Evolutionary conservation across 495 filamentous ascomycete species (phyloP), one percentile per base, ranked within the genome.

Genomic region (Aspergillus homomorphus): DNA sequence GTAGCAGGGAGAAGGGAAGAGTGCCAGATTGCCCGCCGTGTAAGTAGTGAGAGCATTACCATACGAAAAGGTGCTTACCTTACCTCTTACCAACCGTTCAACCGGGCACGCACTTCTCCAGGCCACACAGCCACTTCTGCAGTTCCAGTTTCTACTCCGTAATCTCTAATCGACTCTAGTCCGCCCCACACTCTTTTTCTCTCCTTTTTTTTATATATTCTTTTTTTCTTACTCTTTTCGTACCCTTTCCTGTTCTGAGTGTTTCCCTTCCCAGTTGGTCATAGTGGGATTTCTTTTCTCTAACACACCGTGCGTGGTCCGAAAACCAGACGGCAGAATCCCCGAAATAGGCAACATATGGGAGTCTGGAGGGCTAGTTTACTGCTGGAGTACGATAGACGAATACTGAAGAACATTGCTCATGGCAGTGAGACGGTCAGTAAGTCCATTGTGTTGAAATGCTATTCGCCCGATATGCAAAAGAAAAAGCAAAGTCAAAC

Each of bases 61-160:
- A 51, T n/a, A 46, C 45, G 45, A 23, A 45, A 45, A n/a, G n/a
- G n/a, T 16, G n/a, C 43, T 20, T 9, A 45, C 8, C 46, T 28
- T 50, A 50, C 46, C 6, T 3, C 33, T 45, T 59, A 54, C 51
- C 46, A 23, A 18, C 51, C 14, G 48, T 54, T n/a, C 52, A 26
- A 38, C 60, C 56, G 57, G 54, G 53, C 60, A 67, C 64, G 64
- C 61, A 67, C 64, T 62, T 61, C 59, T 65, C 59, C 64, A 61
- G 58, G 54, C 60, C 58, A 57, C 56, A 57, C 59, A 60, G 59
- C 64, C 59, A 62, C 58, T 64, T 62, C 61, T 64, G 58, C 64
- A 66, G 64, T 61, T 51, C 56, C 44, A 54, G 49, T 62, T 62
- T 60, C 63, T 59, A 51, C 63, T 57, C 57, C 63, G 56, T 59